Evolutionary conservation across 139 green algal genomes (phyloP).

Genomic region (Closterium sp.): DNA sequence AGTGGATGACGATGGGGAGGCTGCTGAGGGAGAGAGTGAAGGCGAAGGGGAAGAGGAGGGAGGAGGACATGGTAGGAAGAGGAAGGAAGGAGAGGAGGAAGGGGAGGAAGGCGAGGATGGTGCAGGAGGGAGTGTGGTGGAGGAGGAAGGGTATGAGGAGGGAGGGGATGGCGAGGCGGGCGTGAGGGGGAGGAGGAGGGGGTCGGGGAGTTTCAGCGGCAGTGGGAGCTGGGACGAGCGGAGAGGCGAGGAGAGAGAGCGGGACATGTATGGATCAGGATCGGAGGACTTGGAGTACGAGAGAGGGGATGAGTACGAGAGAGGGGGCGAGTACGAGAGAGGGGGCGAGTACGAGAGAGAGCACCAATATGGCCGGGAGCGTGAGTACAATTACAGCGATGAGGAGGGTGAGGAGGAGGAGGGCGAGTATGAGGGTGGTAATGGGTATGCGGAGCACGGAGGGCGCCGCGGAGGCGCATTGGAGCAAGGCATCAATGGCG

Average conservation of each 20-base stretch:
- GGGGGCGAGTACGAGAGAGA: background rate
- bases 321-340: background rate
- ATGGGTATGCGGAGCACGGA: background rate
- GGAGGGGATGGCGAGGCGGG: background rate
- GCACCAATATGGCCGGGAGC: no score
- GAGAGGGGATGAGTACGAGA: background rate
- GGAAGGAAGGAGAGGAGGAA: background rate
- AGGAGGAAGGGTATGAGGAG: background rate
- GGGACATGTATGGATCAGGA: background rate
- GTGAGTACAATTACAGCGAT: background rate
- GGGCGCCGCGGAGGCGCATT: background rate
- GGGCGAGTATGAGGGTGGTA: background rate
- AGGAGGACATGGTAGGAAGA: background rate
- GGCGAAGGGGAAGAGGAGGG: background rate
- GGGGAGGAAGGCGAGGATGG: no score
- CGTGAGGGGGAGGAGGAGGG: background rate
- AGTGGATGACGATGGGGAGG: background rate
- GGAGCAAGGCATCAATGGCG: no score
- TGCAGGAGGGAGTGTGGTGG: background rate
- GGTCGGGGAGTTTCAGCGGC: background rate
- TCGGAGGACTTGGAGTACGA: background rate
- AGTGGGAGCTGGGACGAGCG: background rate
- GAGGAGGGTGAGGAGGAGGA: background rate
- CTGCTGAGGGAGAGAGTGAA: background rate
- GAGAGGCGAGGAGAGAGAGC: background rate